Base-by-base conservation (phyloP, 2,329 filamentous ascomycete genomes). In the Pseudogymnoascus pannorum region DNA sequence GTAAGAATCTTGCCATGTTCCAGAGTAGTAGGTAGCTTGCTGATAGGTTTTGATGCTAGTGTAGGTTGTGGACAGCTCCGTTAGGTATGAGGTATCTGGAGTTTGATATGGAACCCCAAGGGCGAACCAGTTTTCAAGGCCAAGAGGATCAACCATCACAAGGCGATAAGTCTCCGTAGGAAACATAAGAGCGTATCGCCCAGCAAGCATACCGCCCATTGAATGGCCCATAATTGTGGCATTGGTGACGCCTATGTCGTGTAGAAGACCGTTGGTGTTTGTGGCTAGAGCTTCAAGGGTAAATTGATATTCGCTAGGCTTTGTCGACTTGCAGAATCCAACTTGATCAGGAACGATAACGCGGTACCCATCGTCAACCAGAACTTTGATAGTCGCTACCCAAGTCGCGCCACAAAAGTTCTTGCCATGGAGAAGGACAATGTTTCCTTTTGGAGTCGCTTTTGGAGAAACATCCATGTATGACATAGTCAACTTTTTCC, bases 241-340 rank as follows among this genome's bases (percentile, higher is more conserved):
- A 24, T 74, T 75, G 36, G 69, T 71, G 48, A 83, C 69, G 7
- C 70, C 72, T 18, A 83, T 72, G 1, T 74, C 71, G 57, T 74
- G 65, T 6, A 83, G 73, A 5, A 84, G 71, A n/a, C 71, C 72
- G 42, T 75, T 74, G 9, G 79, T 82, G 72, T 83, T 83, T 65
- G 73, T 72, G 1, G 78, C 77, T 5, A 83, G 71, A 68, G 82
- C 79, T 26, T 78, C 75, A 5, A 83, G 72, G 26, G 75, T 79
- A 72, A 80, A 82, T 67, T 83, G 80, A 68, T 83, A 83, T 14
- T 68, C 66, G 1, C 67, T 66, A 0, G 79, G 78, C 69, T 83
- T 83, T 20, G 77, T 75, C 12, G 79, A 82, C 69, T 83, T 83
- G 76, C 81, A 84, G 72, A 81, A 84, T 62, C 81, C 81, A 51